A percentile compares a stretch with the other conserved stretches of the same genome.
phyloP scores from a whole-genome alignment of 192 early-diverging fungal genomes.

The Coemansia pectinata region DNA sequence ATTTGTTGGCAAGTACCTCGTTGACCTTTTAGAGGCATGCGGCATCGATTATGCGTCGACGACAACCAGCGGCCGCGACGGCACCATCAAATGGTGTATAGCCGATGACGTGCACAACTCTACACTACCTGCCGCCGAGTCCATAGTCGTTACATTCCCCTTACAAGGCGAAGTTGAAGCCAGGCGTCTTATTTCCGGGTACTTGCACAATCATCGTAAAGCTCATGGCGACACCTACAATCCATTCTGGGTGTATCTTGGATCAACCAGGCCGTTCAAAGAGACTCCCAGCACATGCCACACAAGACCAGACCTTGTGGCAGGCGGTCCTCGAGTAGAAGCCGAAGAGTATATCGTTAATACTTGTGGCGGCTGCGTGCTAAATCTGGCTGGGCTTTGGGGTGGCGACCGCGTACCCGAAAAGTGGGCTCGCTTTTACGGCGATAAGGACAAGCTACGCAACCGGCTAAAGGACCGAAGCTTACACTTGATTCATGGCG shows the following conservation, averaged over 20 bases:
- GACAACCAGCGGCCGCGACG: slow-evolving; percentile 41
- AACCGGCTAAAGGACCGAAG: slow-evolving; percentile 32
- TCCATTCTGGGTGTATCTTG: slow-evolving; percentile 44
- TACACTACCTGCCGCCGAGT: slow-evolving; percentile 24
- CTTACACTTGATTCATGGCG: slow-evolving; percentile 47
- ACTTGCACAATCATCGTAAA: slow-evolving; percentile 8
- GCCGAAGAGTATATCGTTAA: slow-evolving; percentile 36
- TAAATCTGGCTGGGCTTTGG: slow-evolving; percentile 53
- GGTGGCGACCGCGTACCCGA: slow-evolving; percentile 41
- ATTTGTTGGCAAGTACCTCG: slow-evolving; percentile 46
- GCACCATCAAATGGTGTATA: slow-evolving; percentile 36
- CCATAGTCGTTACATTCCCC: slow-evolving; percentile 44
- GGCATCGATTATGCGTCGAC: slow-evolving; percentile 21
- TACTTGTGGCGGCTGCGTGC: slow-evolving; percentile 23
- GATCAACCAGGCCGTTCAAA: slow-evolving; percentile 46
- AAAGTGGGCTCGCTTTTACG: slow-evolving; percentile 44
- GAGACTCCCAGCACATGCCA: slow-evolving; percentile 37
- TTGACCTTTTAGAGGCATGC: slow-evolving; percentile 1
- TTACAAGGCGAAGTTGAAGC: slow-evolving; percentile 22
- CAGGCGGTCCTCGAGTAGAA: slow-evolving; percentile 30
- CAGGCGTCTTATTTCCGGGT: slow-evolving; percentile 17
- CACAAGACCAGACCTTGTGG: slow-evolving; percentile 18
- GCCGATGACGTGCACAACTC: slow-evolving; percentile 2
- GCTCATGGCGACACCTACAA: background rate
- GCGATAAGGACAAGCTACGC: slow-evolving; percentile 29